These are phyloP conservation scores for Arctium minus DNA, from an alignment of 129 eudicot genomes.

Conservation along the genomic window DNA sequence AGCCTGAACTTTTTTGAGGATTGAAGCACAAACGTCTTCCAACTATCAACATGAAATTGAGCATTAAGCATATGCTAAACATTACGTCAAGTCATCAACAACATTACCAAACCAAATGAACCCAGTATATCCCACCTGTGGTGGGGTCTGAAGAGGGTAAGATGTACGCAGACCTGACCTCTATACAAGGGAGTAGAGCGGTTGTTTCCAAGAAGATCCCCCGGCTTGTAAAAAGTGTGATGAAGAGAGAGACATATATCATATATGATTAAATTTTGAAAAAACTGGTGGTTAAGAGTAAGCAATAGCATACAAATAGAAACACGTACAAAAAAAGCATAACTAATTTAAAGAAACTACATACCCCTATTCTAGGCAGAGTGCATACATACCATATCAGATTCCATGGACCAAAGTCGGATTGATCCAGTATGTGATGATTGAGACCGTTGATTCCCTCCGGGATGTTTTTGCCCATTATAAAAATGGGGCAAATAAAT, in stretches of 20 bases:
- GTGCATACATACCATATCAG: conserved; percentile 43
- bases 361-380: no score
- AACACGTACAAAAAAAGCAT: no score
- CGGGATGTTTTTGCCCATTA: conserved; percentile 29
- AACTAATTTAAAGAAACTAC: no score
- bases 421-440: conserved; percentile 40
- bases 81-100: background rate
- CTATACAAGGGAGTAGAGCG: no score
- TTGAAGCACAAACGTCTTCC: conserved; percentile 50
- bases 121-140: background rate
- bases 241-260: no score
- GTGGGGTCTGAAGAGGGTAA: no score
- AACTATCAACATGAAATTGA: conserved; percentile 32
- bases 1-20: conserved; percentile 55
- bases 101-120: background rate
- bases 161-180: no score
- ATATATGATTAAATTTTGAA: no score
- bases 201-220: no score
- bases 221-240: no score
- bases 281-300: no score
- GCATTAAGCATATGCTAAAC: background rate
- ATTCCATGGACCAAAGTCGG: conserved; percentile 43
- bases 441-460: conserved; percentile 26
- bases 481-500: conserved; percentile 41
- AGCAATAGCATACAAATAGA: no score